These are phyloP conservation scores for Paramarasmius palmivorus DNA, from an alignment of 1,284 basidiomycete genomes.

Conservation along the genomic window DNA sequence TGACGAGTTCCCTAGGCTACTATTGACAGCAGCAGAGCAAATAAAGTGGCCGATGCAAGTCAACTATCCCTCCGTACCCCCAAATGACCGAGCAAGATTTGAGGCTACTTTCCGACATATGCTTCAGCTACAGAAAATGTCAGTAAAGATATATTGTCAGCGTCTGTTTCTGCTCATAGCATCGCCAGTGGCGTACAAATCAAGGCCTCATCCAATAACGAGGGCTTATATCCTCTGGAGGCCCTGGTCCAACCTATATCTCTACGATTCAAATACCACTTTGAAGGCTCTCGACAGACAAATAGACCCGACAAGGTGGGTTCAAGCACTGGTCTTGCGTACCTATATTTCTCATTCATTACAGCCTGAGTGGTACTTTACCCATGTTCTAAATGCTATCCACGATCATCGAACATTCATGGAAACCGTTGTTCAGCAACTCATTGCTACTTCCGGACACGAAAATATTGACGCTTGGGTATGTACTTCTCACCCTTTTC, in stretches of 20 bases:
- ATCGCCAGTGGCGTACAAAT: conserved; percentile 52
- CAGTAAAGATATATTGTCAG: conserved; percentile 35
- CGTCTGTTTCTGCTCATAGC: conserved; percentile 6
- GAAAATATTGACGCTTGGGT: conserved; percentile 76
- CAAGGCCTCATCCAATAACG: conserved; percentile 28
- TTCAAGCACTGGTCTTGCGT: conserved; percentile 4
- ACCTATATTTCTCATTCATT: background rate
- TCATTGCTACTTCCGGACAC: conserved; percentile 66
- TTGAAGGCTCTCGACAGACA: conserved; percentile 84
- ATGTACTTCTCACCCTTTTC: conserved; percentile 24
- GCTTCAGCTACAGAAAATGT: conserved; percentile 76
- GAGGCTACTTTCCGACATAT: conserved; percentile 76
- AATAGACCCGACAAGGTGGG: conserved; percentile 91
- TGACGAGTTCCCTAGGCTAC: conserved; percentile 47
- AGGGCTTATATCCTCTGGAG: conserved; percentile 78
- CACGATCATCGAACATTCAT: conserved; percentile 84
- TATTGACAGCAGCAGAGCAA: conserved; percentile 67
- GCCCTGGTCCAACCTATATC: conserved; percentile 85
- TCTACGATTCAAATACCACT: conserved; percentile 94
- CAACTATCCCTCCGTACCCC: conserved; percentile 54
- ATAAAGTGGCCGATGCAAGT: conserved; percentile 82
- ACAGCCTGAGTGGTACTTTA: conserved; percentile 97
- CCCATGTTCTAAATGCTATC: conserved; percentile 82
- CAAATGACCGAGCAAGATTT: conserved; percentile 61
- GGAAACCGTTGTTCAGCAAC: conserved; percentile 72